Conservation (phyloP, 2,329 filamentous ascomycete genomes). For the Alternaria sp. region DNA sequence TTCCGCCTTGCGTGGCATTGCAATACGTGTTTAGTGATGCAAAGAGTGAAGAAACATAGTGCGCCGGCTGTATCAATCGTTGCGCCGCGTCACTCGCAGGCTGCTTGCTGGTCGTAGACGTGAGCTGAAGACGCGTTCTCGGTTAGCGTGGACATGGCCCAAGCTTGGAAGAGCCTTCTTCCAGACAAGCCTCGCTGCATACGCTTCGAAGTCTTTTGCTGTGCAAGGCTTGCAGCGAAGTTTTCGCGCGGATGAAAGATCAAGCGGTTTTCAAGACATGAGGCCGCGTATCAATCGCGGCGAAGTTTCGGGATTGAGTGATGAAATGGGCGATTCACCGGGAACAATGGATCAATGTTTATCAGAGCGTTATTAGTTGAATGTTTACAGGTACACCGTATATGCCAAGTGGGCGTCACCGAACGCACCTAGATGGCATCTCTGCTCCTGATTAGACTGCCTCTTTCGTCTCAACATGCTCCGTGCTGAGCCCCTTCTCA, state of each 20-base stretch:
- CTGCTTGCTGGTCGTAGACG: background rate
- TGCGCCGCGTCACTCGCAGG: background rate
- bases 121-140: constrained; percentile 1
- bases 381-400: background rate
- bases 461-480: constrained; percentile 36
- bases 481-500: constrained; percentile 19
- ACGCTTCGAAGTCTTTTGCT: background rate
- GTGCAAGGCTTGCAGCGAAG: background rate
- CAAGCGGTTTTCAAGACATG: background rate
- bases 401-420: background rate
- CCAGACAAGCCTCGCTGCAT: background rate
- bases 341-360: background rate
- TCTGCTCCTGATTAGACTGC: constrained; percentile 18
- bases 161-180: background rate
- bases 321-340: background rate
- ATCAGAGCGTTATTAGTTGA: background rate
- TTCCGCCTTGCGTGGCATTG: background rate
- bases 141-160: background rate
- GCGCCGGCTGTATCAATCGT: background rate
- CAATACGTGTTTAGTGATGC: background rate
- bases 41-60: background rate
- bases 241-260: background rate
- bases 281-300: background rate
- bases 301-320: background rate
- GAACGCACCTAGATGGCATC: accelerated